Evolutionary conservation across 139 green algal species (phyloP), one percentile per base, ranked within the genome.

Genomic region (Chlorella ohadii): DNA sequence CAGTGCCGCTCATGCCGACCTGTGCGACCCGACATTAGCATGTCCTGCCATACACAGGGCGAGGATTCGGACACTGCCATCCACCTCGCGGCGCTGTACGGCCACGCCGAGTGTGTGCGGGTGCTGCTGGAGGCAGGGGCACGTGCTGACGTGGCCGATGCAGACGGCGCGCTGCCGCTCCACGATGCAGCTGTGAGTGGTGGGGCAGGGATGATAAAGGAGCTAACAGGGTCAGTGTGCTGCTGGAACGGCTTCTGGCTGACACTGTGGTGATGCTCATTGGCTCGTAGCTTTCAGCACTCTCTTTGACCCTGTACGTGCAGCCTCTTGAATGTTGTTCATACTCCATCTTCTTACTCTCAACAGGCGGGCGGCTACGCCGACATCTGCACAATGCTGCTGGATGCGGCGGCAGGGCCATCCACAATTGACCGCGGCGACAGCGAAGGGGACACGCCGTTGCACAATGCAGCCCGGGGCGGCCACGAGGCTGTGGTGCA

Each of bases 401-500:
- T 90, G 55, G 73, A 65, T 0, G 47, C 68, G 0, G 44, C 74
- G 0, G 31, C 65, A 2, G 31, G 66, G 51, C 51, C 51, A 2
- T 59, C 51, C 51, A 59, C 51, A 16, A 74, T 85, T 7, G 36
- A 82, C 81, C 41, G 20, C 16, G n/a, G 47, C n/a, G 86, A 90
- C 61, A 57, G 16, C 44, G 86, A 90, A 31, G 86, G 78, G 38
- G 78, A 83, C 78, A 83, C 78, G 61, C 56, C 78, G 28, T 39
- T 74, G n/a, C 86, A 90, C 76, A 90, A 90, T 56, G 86, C 86
- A 1, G 86, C 82, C 1, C 74, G 86, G 3, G 86, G 82, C 15
- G 36, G 28, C 16, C 55, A 80, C 38, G 63, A 51, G 36, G 86
- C 68, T 2, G 56, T 76, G 25, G 61, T 85, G 38, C 6, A 59